Percentiles rank a stretch among this genome's conserved stretches.
phyloP scores from a whole-genome alignment of 345 rosid genomes.

The Cardamine occulta region DNA sequence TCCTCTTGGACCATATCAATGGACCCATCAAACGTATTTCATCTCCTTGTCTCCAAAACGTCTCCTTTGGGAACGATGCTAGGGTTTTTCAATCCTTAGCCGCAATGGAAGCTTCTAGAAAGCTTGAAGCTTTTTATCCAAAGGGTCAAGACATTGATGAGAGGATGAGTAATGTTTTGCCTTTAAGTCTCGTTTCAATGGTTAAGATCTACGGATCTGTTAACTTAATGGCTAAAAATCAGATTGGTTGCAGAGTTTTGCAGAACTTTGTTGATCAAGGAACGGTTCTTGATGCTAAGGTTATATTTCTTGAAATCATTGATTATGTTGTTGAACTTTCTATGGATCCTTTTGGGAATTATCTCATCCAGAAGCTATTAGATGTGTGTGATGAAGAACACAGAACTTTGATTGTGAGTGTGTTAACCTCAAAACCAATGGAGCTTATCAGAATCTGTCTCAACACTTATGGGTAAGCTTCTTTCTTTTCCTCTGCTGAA shows the following conservation, averaged over 20 bases:
- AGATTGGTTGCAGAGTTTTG: conserved; percentile 56
- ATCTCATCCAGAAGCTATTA: conserved; percentile 60
- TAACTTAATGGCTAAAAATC: conserved; percentile 57
- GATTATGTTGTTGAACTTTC: conserved; percentile 54
- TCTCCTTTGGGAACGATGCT: conserved; percentile 10
- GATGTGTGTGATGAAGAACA: conserved; percentile 56
- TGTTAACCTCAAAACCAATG: conserved; percentile 46
- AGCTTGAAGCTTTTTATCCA: conserved; percentile 9
- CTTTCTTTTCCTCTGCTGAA: background rate
- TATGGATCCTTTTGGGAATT: conserved; percentile 67
- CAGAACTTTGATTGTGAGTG: conserved; percentile 47
- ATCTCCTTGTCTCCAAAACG: conserved; percentile 12
- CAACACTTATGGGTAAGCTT: conserved; percentile 61
- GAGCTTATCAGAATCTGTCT: conserved; percentile 55
- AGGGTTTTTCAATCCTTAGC: conserved; percentile 40
- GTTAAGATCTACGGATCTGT: conserved; percentile 51
- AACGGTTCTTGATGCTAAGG: conserved; percentile 37
- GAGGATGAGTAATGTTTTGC: conserved; percentile 19
- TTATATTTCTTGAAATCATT: conserved; percentile 48
- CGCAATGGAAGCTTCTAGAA: conserved; percentile 37
- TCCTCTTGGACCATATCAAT: conserved; percentile 40
- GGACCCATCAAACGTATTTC: conserved; percentile 34
- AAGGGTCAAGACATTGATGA: conserved; percentile 17
- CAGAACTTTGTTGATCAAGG: conserved; percentile 63
- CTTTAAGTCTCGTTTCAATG: conserved; percentile 45